Percentiles rank a stretch among this genome's conserved stretches.
Conservation (phyloP, 2,329 filamentous ascomycete genomes). For the Penicillium occitanis region DNA sequence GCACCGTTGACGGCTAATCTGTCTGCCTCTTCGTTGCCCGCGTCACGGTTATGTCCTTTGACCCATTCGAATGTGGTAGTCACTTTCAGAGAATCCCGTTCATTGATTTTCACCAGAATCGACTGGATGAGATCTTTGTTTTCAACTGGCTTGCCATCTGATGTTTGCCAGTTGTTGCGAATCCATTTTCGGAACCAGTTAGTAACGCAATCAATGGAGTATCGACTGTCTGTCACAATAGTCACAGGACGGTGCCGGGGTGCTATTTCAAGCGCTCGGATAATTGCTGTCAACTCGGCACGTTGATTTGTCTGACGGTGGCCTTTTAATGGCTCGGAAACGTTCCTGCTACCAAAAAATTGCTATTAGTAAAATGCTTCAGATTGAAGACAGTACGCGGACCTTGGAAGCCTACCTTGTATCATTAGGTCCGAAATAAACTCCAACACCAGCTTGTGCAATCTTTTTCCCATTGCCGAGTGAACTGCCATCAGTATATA, state of each 20-base stretch:
- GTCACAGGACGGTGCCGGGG: conserved; percentile 66
- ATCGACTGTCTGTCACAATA: conserved; percentile 86
- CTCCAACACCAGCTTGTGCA: conserved; percentile 61
- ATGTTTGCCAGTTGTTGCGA: conserved; percentile 74
- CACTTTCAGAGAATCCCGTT: conserved; percentile 60
- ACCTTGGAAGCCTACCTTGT: conserved; percentile 47
- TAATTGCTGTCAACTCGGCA: conserved; percentile 87
- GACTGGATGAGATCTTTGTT: conserved; percentile 81
- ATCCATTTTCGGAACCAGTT: conserved; percentile 80
- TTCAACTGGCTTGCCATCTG: conserved; percentile 68
- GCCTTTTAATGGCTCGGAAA: conserved; percentile 75
- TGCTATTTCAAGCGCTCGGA: conserved; percentile 75
- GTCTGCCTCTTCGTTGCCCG: conserved; percentile 81
- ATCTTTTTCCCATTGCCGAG: conserved; percentile 57
- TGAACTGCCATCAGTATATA: conserved; percentile 65
- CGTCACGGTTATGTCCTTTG: conserved; percentile 74
- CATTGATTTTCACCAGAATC: conserved; percentile 69
- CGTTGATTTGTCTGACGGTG: conserved; percentile 87
- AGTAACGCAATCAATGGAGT: conserved; percentile 85
- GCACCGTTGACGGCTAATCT: conserved; percentile 69
- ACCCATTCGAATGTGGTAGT: conserved; percentile 80
- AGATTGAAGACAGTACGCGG: not conserved
- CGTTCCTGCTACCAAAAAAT: conserved; percentile 52
- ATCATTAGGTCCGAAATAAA: conserved; percentile 63
- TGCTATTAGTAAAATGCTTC: not conserved